Evolutionary conservation across 2,329 filamentous ascomycete species (phyloP).

Genomic region (Fusarium napiforme): DNA sequence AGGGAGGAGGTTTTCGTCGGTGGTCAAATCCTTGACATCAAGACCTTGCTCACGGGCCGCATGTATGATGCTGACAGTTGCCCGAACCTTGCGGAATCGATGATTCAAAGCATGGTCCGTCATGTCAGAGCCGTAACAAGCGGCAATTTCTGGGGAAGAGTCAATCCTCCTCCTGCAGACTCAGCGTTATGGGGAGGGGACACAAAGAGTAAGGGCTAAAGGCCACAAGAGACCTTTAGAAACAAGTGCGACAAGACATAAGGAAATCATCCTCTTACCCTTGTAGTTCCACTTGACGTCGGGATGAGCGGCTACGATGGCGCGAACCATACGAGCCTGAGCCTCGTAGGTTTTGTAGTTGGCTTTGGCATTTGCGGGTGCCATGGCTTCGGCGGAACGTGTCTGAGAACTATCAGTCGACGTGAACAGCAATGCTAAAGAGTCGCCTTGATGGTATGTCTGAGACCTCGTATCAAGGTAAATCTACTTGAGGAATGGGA

Average conservation of each 20-base stretch:
- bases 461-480: background rate
- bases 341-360: slow-evolving; percentile 71
- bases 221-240: background rate
- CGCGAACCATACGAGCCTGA: slow-evolving; percentile 68
- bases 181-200: background rate
- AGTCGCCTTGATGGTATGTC: background rate
- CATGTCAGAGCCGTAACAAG: slow-evolving; percentile 62
- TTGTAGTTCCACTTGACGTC: slow-evolving; percentile 68
- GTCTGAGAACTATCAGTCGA: background rate
- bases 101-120: slow-evolving; percentile 61
- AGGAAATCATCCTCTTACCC: slow-evolving; percentile 57
- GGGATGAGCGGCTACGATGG: slow-evolving; percentile 68
- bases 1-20: slow-evolving; percentile 51
- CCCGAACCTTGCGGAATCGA: slow-evolving; percentile 60
- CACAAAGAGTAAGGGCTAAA: background rate
- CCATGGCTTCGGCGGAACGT: slow-evolving; percentile 51
- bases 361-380: slow-evolving; percentile 54
- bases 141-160: slow-evolving; percentile 57
- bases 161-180: slow-evolving; percentile 47
- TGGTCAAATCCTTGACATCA: slow-evolving; percentile 57
- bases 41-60: slow-evolving; percentile 49
- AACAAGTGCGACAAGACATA: background rate
- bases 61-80: slow-evolving; percentile 54
- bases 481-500: background rate
- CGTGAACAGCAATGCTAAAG: background rate